Conservation (phyloP, 1,284 basidiomycete species). For the Leccinum variabile region DNA sequence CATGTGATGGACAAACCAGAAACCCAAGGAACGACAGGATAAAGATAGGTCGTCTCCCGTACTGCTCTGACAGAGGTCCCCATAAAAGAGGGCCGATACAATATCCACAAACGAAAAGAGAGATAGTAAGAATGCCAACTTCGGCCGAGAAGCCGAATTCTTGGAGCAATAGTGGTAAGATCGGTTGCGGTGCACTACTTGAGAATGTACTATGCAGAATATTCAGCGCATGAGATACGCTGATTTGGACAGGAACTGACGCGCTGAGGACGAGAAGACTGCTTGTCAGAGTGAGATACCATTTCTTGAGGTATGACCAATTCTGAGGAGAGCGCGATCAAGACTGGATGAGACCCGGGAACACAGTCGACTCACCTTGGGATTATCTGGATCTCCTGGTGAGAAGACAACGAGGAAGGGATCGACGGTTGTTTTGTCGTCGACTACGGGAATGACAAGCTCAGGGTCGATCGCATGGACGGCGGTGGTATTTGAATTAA, state of each 20-base stretch:
- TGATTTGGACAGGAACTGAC: slow-evolving; percentile 34
- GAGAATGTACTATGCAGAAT: slow-evolving; percentile 53
- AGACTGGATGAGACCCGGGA: not conserved
- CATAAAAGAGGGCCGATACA: slow-evolving; percentile 64
- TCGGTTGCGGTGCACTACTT: slow-evolving; percentile 54
- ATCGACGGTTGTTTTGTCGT: slow-evolving; percentile 13
- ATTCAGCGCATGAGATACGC: slow-evolving; percentile 11
- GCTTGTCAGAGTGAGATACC: slow-evolving; percentile 62
- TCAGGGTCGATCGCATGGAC: slow-evolving; percentile 21
- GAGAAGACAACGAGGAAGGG: slow-evolving; percentile 35
- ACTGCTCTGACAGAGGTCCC: slow-evolving; percentile 55
- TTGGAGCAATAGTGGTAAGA: slow-evolving; percentile 45
- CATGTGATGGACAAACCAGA: slow-evolving; percentile 38
- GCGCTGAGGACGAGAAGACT: slow-evolving; percentile 71
- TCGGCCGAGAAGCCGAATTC: slow-evolving; percentile 59
- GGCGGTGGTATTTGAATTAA: slow-evolving; percentile 17
- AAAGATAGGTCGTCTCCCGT: slow-evolving; percentile 66
- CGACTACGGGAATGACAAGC: slow-evolving; percentile 3
- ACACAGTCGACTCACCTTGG: slow-evolving; percentile 34
- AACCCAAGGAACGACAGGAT: slow-evolving; percentile 67
- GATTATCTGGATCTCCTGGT: slow-evolving; percentile 35
- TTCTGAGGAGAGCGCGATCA: slow-evolving; percentile 41
- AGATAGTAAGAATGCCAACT: slow-evolving; percentile 48
- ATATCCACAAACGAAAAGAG: slow-evolving; percentile 58
- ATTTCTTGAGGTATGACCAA: slow-evolving; percentile 56